These are phyloP conservation scores for Daldinia concentrica DNA, from an alignment of 495 filamentous ascomycete species.

Conservation along the genomic window DNA sequence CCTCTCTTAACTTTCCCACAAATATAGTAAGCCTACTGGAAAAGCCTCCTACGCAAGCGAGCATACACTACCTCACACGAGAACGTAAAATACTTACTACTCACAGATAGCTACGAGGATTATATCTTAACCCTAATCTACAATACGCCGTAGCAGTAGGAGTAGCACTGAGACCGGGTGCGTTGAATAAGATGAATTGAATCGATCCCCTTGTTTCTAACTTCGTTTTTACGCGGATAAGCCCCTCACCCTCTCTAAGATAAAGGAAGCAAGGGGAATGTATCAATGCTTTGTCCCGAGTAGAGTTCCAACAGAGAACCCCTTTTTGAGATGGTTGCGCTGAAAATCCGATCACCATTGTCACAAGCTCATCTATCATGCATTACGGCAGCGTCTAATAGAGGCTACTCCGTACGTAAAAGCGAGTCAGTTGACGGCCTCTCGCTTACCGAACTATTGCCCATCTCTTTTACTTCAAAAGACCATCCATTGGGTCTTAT, in stretches of 20 bases:
- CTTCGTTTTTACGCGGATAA: constrained; percentile 17
- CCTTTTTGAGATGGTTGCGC: constrained; percentile 14
- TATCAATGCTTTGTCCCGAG: constrained; percentile 23
- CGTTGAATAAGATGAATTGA: not conserved
- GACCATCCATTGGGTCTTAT: constrained; percentile 9
- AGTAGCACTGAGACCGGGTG: not conserved
- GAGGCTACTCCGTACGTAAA: constrained; percentile 38
- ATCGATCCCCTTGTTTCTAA: constrained; percentile 23
- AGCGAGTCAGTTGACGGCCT: constrained; percentile 37
- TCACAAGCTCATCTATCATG: constrained; percentile 20
- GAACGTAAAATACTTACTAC: not conserved
- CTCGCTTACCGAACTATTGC: constrained; percentile 30
- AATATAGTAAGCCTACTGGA: not conserved
- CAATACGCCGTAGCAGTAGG: not conserved
- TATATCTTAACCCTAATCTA: not conserved
- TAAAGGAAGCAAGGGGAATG: constrained; percentile 33
- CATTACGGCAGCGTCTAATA: constrained; percentile 17
- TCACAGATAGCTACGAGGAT: not conserved
- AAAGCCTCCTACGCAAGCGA: not conserved
- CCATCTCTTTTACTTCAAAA: constrained; percentile 9
- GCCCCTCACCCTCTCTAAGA: constrained; percentile 25
- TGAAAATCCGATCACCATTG: constrained; percentile 21
- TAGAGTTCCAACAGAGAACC: constrained; percentile 22
- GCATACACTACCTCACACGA: not conserved
- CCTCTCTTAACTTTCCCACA: not conserved